Conservation (phyloP, 2,329 filamentous ascomycete species). For the Byssochlamys sp. region DNA sequence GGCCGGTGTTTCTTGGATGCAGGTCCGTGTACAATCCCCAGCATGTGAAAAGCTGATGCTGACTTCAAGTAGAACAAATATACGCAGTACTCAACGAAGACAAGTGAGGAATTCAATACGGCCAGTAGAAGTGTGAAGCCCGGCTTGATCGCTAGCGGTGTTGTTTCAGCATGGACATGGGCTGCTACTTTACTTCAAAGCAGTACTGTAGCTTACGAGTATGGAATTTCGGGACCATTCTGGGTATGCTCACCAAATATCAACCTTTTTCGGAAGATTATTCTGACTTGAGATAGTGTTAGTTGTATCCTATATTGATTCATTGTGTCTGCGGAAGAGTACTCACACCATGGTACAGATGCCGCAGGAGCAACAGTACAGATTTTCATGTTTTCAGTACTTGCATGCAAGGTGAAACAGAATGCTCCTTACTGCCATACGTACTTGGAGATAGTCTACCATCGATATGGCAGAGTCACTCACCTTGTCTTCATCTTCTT, state of each 20-base stretch:
- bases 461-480: constrained; percentile 28
- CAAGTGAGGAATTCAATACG: constrained; percentile 12
- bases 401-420: constrained; percentile 36
- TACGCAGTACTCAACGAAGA: constrained; percentile 11
- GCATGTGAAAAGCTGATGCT: not conserved
- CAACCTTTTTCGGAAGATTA: not conserved
- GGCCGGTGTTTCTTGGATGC: not conserved
- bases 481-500: constrained; percentile 35
- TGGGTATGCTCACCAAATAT: constrained; percentile 14
- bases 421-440: constrained; percentile 33
- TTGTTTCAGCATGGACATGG: constrained; percentile 12
- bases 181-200: constrained; percentile 25
- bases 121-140: constrained; percentile 13
- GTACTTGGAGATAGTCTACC: constrained; percentile 34
- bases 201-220: constrained; percentile 26
- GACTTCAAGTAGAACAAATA: constrained; percentile 11
- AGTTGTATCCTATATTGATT: not conserved
- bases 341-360: constrained; percentile 14
- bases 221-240: constrained; percentile 28
- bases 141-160: constrained; percentile 15
- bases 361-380: constrained; percentile 36
- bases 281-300: not conserved
- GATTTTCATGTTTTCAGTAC: constrained; percentile 36
- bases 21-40: not conserved
- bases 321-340: not conserved